Percentiles rank a stretch among this genome's conserved stretches.
phyloP scores from a whole-genome alignment of 768 basidiomycete species.

The Lyophyllum shimeji region DNA sequence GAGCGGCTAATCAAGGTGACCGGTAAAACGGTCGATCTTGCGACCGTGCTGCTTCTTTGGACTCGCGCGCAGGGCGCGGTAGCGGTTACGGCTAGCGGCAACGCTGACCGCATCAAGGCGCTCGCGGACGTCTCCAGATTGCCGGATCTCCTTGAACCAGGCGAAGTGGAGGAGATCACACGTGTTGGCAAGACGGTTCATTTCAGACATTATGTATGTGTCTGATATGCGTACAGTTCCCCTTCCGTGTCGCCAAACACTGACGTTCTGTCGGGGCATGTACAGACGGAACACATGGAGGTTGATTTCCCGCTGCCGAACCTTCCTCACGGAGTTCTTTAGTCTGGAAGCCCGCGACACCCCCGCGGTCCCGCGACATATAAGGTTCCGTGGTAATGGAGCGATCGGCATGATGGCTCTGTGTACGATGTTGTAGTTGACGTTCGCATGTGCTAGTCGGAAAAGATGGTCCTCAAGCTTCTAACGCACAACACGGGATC shows the following conservation, averaged over 20 bases:
- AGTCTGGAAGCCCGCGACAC: not conserved
- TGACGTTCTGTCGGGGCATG: not conserved
- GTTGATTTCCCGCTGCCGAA: slow-evolving; percentile 31
- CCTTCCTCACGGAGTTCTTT: slow-evolving; percentile 21
- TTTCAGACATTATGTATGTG: slow-evolving; percentile 33
- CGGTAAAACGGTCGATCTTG: slow-evolving; percentile 22
- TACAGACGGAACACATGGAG: slow-evolving; percentile 35
- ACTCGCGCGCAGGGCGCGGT: slow-evolving; percentile 29
- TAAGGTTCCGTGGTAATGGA: not conserved
- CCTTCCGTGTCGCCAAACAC: not conserved
- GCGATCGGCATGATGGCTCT: not conserved
- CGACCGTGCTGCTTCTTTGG: slow-evolving; percentile 32
- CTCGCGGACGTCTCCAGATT: slow-evolving; percentile 27
- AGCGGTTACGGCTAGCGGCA: slow-evolving; percentile 32
- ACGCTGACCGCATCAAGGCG: slow-evolving; percentile 27
- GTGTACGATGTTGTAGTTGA: not conserved
- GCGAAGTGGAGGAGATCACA: slow-evolving; percentile 34
- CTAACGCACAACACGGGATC: no score
- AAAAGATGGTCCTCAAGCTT: not conserved
- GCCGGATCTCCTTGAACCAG: slow-evolving; percentile 26
- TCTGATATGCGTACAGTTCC: not conserved
- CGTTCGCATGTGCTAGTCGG: not conserved
- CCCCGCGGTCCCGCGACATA: not conserved
- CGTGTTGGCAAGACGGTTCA: slow-evolving; percentile 33
- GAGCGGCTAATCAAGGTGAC: slow-evolving; percentile 17